Base-by-base conservation (phyloP, 176 grass and related monocot genomes). In the Chloris gayana region DNA sequence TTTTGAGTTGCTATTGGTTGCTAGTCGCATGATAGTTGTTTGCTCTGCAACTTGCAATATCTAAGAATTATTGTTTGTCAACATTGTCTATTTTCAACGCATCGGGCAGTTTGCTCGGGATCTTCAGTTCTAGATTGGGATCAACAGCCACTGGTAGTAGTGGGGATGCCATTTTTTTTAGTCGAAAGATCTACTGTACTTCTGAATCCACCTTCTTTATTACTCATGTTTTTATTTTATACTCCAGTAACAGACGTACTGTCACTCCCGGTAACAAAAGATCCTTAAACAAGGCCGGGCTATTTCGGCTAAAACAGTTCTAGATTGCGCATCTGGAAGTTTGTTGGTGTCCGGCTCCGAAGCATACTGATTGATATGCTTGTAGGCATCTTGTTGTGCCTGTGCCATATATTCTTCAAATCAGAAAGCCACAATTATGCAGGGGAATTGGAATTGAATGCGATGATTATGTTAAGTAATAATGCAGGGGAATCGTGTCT, bases 401-500 rank as follows among this genome's bases (percentile, higher is more conserved):
- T 14, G 50, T 62, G 1, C 62, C 37, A 66, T 50, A 78, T 80
- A 81, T 89, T 85, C 70, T 76, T 32, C 17, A 18, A 6, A 30
- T 39, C 18, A 75, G 80, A 42, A 58, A 37, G 11, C 29, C 19
- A 9, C 77, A 81, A 89, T 77, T 77, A 89, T 81, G 69, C 30
- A 83, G 27, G 22, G 57, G 77, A 26, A 89, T 71, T 57, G 22
- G 82, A 89, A 89, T 80, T 24, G 0, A 80, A 76, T 85, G 77
- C 56, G 39, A 76, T 57, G 26, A 75, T 81, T 57, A 59, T 22
- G 18, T 72, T 81, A 64, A 76, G 37, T 46, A 35, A 82, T 82
- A 85, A 80, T 85, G 64, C 14, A 76, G 45, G 34, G 45, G 70
- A 85, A 70, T 80, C 45, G 42, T 88, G 50, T 81, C 35, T 19